phyloP scores from a whole-genome alignment of 331 rosid genomes.

The Rosa hybrid region DNA sequence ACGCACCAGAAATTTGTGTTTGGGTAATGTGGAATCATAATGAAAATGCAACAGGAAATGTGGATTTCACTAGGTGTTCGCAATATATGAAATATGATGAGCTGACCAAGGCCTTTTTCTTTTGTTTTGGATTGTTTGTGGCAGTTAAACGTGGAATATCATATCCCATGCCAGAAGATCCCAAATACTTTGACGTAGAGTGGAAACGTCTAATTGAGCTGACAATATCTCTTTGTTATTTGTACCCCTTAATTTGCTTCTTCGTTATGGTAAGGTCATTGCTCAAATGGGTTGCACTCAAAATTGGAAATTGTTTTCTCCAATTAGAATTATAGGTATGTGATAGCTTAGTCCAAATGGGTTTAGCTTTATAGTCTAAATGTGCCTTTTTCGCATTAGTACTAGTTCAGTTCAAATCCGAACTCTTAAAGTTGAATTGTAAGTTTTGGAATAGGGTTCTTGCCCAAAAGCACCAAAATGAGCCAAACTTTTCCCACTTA shows the following conservation, averaged over 20 bases:
- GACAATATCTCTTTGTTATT: background rate
- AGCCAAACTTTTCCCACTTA: too few species aligned
- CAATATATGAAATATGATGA: background rate
- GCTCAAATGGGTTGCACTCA: background rate
- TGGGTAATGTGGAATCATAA: too few species aligned
- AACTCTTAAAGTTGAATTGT: background rate
- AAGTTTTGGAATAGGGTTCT: background rate
- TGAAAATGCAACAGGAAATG: too few species aligned
- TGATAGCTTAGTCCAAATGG: background rate
- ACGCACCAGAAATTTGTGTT: too few species aligned
- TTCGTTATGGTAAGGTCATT: background rate
- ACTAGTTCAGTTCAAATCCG: background rate
- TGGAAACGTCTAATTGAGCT: constrained; percentile 39
- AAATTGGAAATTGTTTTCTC: background rate
- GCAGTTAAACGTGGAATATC: constrained; percentile 95
- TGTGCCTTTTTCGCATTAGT: background rate
- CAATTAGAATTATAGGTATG: too few species aligned
- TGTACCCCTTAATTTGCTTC: background rate
- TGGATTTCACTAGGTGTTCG: too few species aligned
- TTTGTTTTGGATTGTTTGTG: constrained; percentile 22
- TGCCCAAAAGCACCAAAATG: too few species aligned
- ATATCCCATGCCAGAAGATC: constrained; percentile 98
- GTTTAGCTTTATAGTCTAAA: background rate
- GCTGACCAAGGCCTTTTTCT: constrained; percentile 9
- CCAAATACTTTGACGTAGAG: constrained; percentile 81